Evolutionary conservation across 805 yeast species (phyloP).

Genomic region (Spathaspora gorwiae): DNA sequence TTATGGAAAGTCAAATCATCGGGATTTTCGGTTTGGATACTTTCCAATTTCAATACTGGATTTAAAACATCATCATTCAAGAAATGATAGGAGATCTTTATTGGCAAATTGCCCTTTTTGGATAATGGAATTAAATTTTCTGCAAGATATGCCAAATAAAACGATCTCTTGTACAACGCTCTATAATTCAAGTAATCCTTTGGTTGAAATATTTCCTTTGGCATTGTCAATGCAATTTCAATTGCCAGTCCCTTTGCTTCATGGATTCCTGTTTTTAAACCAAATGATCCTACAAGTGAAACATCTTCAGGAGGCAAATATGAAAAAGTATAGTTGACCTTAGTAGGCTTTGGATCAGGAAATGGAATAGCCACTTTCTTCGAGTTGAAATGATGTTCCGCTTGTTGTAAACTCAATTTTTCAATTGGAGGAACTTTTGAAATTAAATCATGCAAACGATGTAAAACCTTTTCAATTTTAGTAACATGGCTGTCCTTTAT

Average conservation of each 20-base stretch:
- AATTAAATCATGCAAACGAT: constrained; percentile 64
- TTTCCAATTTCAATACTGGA: constrained; percentile 66
- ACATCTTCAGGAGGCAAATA: constrained; percentile 69
- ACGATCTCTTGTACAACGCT: constrained; percentile 84
- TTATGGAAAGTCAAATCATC: constrained; percentile 55
- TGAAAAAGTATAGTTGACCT: constrained; percentile 65
- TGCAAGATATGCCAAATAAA: constrained; percentile 76
- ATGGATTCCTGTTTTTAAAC: constrained; percentile 74
- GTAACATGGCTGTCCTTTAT: constrained; percentile 65
- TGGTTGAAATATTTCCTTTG: constrained; percentile 64
- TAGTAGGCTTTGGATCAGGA: constrained; percentile 83
- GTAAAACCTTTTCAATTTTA: constrained; percentile 69
- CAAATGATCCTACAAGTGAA: constrained; percentile 83
- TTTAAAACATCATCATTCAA: constrained; percentile 72
- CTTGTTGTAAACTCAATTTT: constrained; percentile 52
- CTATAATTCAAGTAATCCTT: constrained; percentile 90
- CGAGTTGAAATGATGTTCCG: constrained; percentile 47
- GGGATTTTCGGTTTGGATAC: constrained; percentile 45
- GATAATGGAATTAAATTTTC: constrained; percentile 54
- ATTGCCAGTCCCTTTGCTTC: constrained; percentile 60
- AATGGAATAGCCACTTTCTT: constrained; percentile 69
- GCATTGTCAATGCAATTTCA: constrained; percentile 83
- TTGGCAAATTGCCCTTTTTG: constrained; percentile 52
- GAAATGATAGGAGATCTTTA: constrained; percentile 59
- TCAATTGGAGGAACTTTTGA: constrained; percentile 57